These are phyloP conservation scores for Spinacia oleracea DNA, from an alignment of 179 eudicot species.

Conservation along the genomic window DNA sequence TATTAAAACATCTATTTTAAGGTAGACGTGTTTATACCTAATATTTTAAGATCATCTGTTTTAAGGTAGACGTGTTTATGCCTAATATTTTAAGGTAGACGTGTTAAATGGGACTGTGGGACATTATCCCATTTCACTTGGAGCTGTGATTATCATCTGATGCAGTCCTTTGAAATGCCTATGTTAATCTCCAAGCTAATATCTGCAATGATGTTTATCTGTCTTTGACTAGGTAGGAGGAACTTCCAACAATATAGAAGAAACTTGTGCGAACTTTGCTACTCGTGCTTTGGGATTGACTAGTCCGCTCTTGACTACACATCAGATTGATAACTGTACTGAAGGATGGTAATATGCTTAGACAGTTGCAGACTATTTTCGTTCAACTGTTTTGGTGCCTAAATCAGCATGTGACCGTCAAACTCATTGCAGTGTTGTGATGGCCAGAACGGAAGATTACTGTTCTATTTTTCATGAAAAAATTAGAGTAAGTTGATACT, in stretches of 20 bases:
- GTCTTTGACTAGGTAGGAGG: conserved; percentile 74
- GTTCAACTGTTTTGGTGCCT: not conserved
- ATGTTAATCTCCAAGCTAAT: not conserved
- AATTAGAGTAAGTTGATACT: conserved; percentile 72
- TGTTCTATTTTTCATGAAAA: conserved; percentile 78
- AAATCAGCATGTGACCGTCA: conserved; percentile 2
- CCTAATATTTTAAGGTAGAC: not conserved
- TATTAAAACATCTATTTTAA: too few species aligned
- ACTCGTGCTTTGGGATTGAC: conserved; percentile 78
- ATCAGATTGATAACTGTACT: conserved; percentile 96
- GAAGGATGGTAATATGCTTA: conserved; percentile 77
- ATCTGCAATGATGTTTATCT: not conserved
- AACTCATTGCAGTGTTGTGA: conserved; percentile 67
- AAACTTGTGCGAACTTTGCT: conserved; percentile 89
- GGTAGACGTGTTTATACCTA: not conserved
- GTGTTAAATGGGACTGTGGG: not conserved
- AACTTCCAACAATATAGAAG: conserved; percentile 92
- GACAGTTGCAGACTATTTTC: not conserved
- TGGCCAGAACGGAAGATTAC: conserved; percentile 77
- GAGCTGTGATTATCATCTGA: not conserved
- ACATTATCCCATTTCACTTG: not conserved
- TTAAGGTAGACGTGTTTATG: not conserved
- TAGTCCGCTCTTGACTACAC: conserved; percentile 74
- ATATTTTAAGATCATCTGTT: not conserved
- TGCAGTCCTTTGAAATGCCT: not conserved